A percentile compares a stretch with the other conserved stretches of the same genome.
Evolutionary conservation across 371 early-diverging fungal genomes (phyloP).

Genomic region (Mucor saturninus): DNA sequence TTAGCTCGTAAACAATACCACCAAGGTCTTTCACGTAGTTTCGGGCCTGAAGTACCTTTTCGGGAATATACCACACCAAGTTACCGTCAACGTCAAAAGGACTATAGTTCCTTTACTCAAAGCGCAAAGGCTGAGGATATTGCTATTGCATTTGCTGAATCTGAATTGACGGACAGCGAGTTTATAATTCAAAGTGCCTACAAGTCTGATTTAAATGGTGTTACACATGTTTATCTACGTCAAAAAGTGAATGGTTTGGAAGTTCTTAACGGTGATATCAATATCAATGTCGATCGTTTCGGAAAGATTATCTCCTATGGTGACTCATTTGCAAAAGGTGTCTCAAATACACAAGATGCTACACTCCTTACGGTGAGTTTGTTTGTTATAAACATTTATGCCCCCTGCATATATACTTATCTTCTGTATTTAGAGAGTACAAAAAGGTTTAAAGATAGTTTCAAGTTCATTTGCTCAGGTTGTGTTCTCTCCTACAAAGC

Average conservation of each 20-base stretch:
- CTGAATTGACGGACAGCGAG: conserved; percentile 44
- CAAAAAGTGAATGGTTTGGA: conserved; percentile 76
- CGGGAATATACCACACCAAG: conserved; percentile 30
- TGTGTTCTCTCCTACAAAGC: conserved; percentile 20
- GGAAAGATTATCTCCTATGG: conserved; percentile 79
- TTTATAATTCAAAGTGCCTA: conserved; percentile 67
- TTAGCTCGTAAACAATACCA: conserved; percentile 24
- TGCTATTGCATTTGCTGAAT: conserved; percentile 55
- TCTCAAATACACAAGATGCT: conserved; percentile 2
- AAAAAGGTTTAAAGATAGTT: conserved; percentile 26
- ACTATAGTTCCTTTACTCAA: conserved; percentile 9
- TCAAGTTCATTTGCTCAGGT: conserved; percentile 32
- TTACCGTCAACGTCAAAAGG: conserved; percentile 19
- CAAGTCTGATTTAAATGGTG: conserved; percentile 72
- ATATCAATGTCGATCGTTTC: conserved; percentile 75
- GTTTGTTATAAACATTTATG: neutral
- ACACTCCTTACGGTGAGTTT: conserved; percentile 17
- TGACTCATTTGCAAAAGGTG: conserved; percentile 63
- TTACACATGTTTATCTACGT: conserved; percentile 83
- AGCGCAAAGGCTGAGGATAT: conserved; percentile 37
- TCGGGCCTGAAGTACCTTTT: conserved; percentile 39
- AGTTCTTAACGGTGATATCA: conserved; percentile 82
- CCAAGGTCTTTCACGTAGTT: conserved; percentile 33
- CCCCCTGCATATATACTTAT: conserved; percentile 7
- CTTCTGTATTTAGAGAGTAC: conserved; percentile 20